These are phyloP conservation scores for Yarrowia sp. DNA, from an alignment of 805 yeast genomes.

Conservation along the genomic window DNA sequence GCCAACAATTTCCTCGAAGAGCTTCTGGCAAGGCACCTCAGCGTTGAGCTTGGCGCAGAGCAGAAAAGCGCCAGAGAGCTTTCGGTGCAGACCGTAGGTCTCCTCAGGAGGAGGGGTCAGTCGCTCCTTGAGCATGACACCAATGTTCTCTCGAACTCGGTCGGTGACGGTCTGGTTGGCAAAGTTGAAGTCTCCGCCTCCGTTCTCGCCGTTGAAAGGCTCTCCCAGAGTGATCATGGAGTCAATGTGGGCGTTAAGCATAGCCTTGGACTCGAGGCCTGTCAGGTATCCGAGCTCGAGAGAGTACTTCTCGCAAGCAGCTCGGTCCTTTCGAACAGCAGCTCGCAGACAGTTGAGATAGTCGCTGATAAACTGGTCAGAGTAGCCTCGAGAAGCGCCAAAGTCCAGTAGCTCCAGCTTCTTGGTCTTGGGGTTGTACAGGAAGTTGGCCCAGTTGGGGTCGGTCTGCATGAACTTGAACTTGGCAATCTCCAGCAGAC, in stretches of 20 bases:
- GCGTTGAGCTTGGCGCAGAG: constrained; percentile 88
- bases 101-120: constrained; percentile 98
- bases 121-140: constrained; percentile 88
- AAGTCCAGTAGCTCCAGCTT: constrained; percentile 89
- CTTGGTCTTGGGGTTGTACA: constrained; percentile 73
- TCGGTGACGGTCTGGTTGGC: constrained; percentile 89
- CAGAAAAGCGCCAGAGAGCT: constrained; percentile 90
- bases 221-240: constrained; percentile 91
- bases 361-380: constrained; percentile 67
- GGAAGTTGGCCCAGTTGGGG: constrained; percentile 98
- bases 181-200: constrained; percentile 67
- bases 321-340: constrained; percentile 72
- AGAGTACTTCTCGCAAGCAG: constrained; percentile 68
- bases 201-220: constrained; percentile 70
- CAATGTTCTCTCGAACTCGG: constrained; percentile 85
- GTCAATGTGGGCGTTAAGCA: constrained; percentile 92
- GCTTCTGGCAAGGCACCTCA: constrained; percentile 75
- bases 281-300: constrained; percentile 83
- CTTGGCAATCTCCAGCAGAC: constrained; percentile 81
- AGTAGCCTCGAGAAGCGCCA: constrained; percentile 90
- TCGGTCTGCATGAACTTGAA: constrained; percentile 97
- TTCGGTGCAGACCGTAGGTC: constrained; percentile 94
- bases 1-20: constrained; percentile 80
- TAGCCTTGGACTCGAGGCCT: constrained; percentile 84
- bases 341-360: constrained; percentile 77